Conservation (phyloP, 164 flowering plant species). For the Platanus orientalis region DNA sequence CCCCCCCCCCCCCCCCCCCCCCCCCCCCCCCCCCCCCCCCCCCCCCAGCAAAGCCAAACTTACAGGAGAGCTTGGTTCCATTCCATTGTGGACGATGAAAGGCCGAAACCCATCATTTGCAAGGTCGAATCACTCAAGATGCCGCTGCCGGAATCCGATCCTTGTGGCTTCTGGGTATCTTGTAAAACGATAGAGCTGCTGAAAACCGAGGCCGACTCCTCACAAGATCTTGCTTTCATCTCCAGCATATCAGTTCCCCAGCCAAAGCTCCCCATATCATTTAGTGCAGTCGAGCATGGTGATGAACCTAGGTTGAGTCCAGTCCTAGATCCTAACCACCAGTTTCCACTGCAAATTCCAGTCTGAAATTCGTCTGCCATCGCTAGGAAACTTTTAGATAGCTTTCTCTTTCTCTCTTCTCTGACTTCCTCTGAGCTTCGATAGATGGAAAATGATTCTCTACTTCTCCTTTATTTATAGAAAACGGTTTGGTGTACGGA, state of each 20-base stretch:
- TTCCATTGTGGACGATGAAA: slow-evolving; percentile 35
- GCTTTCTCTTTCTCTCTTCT: neutral
- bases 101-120: slow-evolving; percentile 45
- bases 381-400: neutral
- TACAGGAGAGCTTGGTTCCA: slow-evolving; percentile 60
- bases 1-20: too few species aligned
- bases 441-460: slow-evolving; percentile 4
- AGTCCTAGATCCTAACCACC: slow-evolving; percentile 51
- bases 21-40: too few species aligned
- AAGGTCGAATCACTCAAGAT: slow-evolving; percentile 39
- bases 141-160: slow-evolving; percentile 25
- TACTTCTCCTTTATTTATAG: slow-evolving; percentile 19
- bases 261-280: slow-evolving; percentile 30
- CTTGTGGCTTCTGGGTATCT: slow-evolving; percentile 29
- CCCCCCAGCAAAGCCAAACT: slow-evolving; percentile 16
- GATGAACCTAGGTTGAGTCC: slow-evolving; percentile 21
- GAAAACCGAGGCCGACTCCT: slow-evolving; percentile 31
- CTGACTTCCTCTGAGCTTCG: neutral
- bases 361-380: slow-evolving; percentile 56
- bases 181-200: slow-evolving; percentile 31
- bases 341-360: slow-evolving; percentile 34
- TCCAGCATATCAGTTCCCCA: slow-evolving; percentile 35
- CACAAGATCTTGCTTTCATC: slow-evolving; percentile 30
- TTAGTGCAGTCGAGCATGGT: slow-evolving; percentile 39
- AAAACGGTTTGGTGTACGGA: slow-evolving; percentile 25